Base-by-base conservation (phyloP, 2,329 filamentous ascomycete genomes). In the Neofusicoccum sp. region DNA sequence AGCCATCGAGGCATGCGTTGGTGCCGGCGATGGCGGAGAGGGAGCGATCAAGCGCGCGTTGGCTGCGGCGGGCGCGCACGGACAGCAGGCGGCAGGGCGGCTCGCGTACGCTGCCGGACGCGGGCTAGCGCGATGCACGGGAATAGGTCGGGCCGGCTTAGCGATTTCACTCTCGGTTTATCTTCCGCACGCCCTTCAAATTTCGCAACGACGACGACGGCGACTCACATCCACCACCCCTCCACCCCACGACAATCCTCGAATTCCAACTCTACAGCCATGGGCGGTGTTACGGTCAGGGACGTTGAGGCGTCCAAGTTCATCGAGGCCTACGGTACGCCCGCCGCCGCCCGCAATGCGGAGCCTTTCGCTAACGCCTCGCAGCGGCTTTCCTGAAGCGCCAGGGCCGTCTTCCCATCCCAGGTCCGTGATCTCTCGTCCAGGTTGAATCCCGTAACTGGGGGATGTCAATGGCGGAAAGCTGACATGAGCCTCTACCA, bases 221-320 rank as follows among this genome's bases (percentile, higher is more conserved):
- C 51, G 51, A 56, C 36, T 56, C 26, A 28, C 51, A 56, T 24
- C 51, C 51, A 24, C 31, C 11, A 33, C 31, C 54, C 54, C 41
- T 41, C 54, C 54, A 62, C 48, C 62, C 62, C 61, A 61, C 41
- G 49, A 71, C 68, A 74, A 69, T 86, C 83, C 84, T 83, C 82
- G 82, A 91, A 84, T 79, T 43, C 38, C 36, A 59, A 58, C 20
- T 49, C 44, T 26, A 33, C 45, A 59, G 38, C 36, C 47, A 93
- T 93, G 90, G 81, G 88, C 80, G 90, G 89, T 80, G 84, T 91
- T 78, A 86, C 83, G 73, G 90, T 93, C 81, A 89, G 89, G 82
- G 90, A 93, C 83, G 89, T 93, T 79, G 88, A 90, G 87, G 89
- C 90, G 80, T 89, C 92, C 80, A 91, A 93, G 84, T 95, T 95